Evolutionary conservation across 2,329 filamentous ascomycete species (phyloP), one percentile per base, ranked within the genome.

Genomic region (Fusarium dlaminii): DNA sequence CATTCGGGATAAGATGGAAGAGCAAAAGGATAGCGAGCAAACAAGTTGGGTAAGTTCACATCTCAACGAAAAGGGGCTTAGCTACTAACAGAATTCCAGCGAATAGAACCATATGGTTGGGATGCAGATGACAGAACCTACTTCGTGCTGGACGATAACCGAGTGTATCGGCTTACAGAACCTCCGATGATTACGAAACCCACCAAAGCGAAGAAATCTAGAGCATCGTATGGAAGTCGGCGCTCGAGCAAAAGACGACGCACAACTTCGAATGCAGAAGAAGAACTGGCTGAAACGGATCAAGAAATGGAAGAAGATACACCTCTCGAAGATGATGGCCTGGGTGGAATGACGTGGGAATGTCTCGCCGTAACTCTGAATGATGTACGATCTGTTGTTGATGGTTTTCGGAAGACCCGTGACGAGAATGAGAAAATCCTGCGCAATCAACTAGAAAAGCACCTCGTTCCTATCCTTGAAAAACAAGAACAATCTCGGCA

Each of bases 121-220:
- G 96, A 99, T 81, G 88, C 90, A 29, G 88, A 98, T 52, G 95
- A 97, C 73, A 92, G 94, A 42, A 91, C 91, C 40, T 97, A 98
- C 80, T 97, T 93, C 79, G 92, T 98, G 7, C 88, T 99, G 8
- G 96, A 98, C 77, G 96, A 99, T 81, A 97, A 98, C 78, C 90
- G 96, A 71, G 86, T 99, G 46, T 99, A 99, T 81, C 93, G 95
- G 63, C 88, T 93, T 70, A 94, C 93, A n/a, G 94, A 97, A 68
- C 88, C 92, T 32, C 90, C 90, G 12, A 83, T 87, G 11, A 84
- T 86, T n/a, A 81, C 86, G 6, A 92, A 92, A 80, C 92, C 92
- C 79, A 86, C 89, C 75, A 93, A 91, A 77, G 89, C 88, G 32
- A 91, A 91, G 76, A 92, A 90, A 75, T 87, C 87, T 10, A 91